These are phyloP conservation scores for Neonectria sp. DNA, from an alignment of 2,329 filamentous ascomycete genomes.

Conservation along the genomic window DNA sequence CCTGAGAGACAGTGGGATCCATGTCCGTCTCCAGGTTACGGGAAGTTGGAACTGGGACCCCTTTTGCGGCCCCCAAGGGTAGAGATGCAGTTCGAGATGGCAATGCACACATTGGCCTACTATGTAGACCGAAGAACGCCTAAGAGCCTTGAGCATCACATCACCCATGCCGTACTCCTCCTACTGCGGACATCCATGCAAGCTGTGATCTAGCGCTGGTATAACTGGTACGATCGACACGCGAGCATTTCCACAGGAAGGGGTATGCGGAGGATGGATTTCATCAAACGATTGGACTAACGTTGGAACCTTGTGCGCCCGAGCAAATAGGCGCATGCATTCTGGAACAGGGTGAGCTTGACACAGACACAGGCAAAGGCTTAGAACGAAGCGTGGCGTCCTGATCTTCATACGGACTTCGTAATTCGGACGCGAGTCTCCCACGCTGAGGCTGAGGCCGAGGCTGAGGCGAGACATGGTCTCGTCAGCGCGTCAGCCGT, in stretches of 20 bases:
- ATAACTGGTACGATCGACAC: constrained; percentile 30
- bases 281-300: constrained; percentile 21
- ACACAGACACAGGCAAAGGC: not conserved
- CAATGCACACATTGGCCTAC: not conserved
- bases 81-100: constrained; percentile 9
- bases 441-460: constrained; percentile 28
- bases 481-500: constrained; percentile 30
- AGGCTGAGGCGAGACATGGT: constrained; percentile 37
- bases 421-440: not conserved
- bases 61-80: not conserved
- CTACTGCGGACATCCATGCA: constrained; percentile 12
- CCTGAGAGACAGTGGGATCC: not conserved
- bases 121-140: not conserved
- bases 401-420: not conserved
- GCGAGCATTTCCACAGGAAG: constrained; percentile 32
- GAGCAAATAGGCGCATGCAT: not conserved
- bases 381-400: not conserved
- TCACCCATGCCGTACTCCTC: not conserved
- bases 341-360: not conserved
- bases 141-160: not conserved
- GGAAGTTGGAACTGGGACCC: constrained; percentile 2
- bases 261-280: constrained; percentile 23
- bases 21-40: not conserved
- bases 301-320: not conserved
- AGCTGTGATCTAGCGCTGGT: constrained; percentile 23